These are phyloP conservation scores for Mrakia blollopis DNA, from an alignment of 768 basidiomycete genomes.

Conservation along the genomic window DNA sequence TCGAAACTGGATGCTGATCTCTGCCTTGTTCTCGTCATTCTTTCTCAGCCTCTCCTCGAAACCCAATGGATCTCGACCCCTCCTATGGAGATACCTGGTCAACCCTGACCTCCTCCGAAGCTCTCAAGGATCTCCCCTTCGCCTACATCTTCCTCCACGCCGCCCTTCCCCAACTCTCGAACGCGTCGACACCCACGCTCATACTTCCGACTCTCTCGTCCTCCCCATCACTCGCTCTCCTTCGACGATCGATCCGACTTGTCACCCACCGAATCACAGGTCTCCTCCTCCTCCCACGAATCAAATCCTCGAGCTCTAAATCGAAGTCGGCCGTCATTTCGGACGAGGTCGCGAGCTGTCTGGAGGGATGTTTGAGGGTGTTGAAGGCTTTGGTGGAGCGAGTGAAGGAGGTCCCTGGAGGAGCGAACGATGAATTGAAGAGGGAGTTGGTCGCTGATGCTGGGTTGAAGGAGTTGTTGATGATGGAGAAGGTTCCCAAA, in stretches of 20 bases:
- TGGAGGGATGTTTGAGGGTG: slow-evolving; percentile 11
- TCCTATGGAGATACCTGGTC: neutral
- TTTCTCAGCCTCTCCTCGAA: neutral
- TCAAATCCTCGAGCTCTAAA: neutral
- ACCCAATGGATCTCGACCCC: slow-evolving; percentile 2
- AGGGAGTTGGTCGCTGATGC: neutral
- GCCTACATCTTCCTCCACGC: slow-evolving; percentile 9
- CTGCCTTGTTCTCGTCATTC: neutral
- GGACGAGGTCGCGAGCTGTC: slow-evolving; percentile 1
- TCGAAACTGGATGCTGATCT: neutral
- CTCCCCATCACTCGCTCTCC: neutral
- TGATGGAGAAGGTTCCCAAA: slow-evolving; percentile 2
- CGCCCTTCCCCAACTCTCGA: neutral
- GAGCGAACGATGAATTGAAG: slow-evolving; percentile 6
- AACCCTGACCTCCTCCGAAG: neutral
- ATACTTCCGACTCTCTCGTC: slow-evolving; percentile 3
- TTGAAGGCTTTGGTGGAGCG: slow-evolving; percentile 9
- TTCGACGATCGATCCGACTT: slow-evolving; percentile 6
- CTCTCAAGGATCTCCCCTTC: neutral
- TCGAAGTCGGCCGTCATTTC: slow-evolving; percentile 2
- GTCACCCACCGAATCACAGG: slow-evolving; percentile 17
- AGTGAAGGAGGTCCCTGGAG: slow-evolving; percentile 1
- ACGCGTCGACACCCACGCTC: neutral
- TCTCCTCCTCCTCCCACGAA: neutral
- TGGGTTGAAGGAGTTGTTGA: slow-evolving; percentile 12